Percentiles rank a stretch among this genome's conserved stretches.
phyloP scores from a whole-genome alignment of 1,139 yeast species.

The Yamadazyma oceani region DNA sequence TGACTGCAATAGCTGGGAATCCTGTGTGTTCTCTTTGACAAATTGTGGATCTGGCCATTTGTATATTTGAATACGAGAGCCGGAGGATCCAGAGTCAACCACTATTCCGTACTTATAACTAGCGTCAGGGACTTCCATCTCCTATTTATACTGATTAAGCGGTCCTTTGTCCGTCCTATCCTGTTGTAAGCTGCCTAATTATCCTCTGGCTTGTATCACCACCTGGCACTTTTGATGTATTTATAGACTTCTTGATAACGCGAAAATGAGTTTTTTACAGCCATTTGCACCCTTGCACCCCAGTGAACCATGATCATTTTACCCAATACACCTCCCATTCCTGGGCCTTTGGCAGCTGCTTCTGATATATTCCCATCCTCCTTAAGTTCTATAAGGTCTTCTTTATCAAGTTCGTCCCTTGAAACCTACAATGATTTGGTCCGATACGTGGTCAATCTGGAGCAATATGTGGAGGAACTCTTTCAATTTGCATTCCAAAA shows the following conservation, averaged over 20 bases:
- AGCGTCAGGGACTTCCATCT: constrained; percentile 16
- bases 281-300: no score
- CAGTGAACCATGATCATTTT: constrained; percentile 27
- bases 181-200: no score
- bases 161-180: no score
- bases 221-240: no score
- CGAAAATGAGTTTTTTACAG: no score
- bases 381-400: constrained; percentile 19
- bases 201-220: no score
- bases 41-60: constrained; percentile 56
- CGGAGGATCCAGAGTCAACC: constrained; percentile 81
- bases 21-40: constrained; percentile 21
- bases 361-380: constrained; percentile 15
- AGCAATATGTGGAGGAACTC: constrained; percentile 32
- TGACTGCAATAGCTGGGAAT: constrained; percentile 35
- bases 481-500: constrained; percentile 14
- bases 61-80: constrained; percentile 71
- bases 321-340: constrained; percentile 35
- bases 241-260: no score
- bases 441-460: constrained; percentile 32
- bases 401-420: constrained; percentile 15
- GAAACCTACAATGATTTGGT: constrained; percentile 31
- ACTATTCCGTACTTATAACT: constrained; percentile 61
- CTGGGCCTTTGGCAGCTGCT: constrained; percentile 13
- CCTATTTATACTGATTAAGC: neutral